Percentiles rank a stretch among this genome's conserved stretches.
Evolutionary conservation across 2,329 filamentous ascomycete species (phyloP).

Genomic region (Penicillium concentricum): DNA sequence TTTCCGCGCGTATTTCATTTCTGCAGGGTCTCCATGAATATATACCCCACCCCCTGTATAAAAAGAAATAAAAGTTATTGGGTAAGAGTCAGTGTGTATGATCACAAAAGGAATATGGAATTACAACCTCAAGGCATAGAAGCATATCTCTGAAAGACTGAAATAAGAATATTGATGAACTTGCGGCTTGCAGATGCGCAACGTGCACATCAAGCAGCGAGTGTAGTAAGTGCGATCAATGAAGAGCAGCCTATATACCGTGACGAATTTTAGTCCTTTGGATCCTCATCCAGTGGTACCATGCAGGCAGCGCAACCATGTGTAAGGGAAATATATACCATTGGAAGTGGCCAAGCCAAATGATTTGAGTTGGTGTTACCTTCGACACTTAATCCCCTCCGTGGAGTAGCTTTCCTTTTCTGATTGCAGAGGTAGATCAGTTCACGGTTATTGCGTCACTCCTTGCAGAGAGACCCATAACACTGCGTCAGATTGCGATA

Average conservation of each 20-base stretch:
- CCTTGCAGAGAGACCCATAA: not conserved
- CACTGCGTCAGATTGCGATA: not conserved
- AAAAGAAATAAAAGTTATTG: not conserved
- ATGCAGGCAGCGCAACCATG: not conserved
- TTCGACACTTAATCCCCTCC: no score
- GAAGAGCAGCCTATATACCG: not conserved
- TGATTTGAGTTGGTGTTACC: not conserved
- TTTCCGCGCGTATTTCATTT: not conserved
- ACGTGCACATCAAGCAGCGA: not conserved
- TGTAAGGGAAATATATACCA: not conserved
- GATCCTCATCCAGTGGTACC: not conserved
- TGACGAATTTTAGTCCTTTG: no score
- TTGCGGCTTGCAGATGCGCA: not conserved
- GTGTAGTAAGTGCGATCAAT: no score
- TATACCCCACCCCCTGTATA: no score
- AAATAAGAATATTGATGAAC: not conserved
- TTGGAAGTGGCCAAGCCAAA: not conserved
- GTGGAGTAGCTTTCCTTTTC: not conserved
- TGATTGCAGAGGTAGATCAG: not conserved
- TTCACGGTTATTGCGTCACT: not conserved
- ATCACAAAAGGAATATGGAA: accelerated
- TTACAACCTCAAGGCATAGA: not conserved
- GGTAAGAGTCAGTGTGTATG: not conserved
- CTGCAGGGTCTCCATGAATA: not conserved
- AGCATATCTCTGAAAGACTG: not conserved